Conservation (phyloP, 176 grass and related monocot genomes). For the Urochloa ruziziensis region DNA sequence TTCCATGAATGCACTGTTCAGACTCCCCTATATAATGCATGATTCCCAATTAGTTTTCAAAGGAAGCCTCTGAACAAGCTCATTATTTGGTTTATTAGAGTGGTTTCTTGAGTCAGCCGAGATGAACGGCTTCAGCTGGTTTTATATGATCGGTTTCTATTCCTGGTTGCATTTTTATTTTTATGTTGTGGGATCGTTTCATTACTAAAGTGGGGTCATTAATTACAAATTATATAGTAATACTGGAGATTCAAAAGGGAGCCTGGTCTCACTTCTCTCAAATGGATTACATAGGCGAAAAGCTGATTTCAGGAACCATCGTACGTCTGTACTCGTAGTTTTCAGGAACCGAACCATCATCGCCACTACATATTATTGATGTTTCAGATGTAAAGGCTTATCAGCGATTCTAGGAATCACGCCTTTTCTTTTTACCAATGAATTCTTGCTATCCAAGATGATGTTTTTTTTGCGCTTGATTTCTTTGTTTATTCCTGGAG, state of each 20-base stretch:
- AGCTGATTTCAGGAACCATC: neutral
- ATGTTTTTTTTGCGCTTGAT: neutral
- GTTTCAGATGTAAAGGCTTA: neutral
- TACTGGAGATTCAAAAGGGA: constrained; percentile 5
- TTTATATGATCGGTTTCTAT: neutral
- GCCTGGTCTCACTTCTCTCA: constrained; percentile 16
- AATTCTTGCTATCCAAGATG: constrained; percentile 14
- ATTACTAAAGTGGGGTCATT: constrained; percentile 8
- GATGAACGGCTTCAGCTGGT: neutral
- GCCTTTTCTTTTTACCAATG: neutral
- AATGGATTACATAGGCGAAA: neutral
- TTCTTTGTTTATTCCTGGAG: neutral
- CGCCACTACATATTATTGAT: neutral
- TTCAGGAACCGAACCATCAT: neutral
- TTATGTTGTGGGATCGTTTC: neutral
- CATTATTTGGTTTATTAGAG: constrained; percentile 18
- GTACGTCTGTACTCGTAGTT: neutral
- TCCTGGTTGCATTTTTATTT: neutral
- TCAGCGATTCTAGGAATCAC: neutral
- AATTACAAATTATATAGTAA: neutral
- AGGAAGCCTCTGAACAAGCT: neutral
- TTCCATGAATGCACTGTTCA: neutral
- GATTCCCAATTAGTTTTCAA: neutral
- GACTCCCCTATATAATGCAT: neutral
- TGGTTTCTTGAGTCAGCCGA: constrained; percentile 25